Base-by-base conservation (phyloP, 2,329 filamentous ascomycete species). In the Myrmaecium sp. region DNA sequence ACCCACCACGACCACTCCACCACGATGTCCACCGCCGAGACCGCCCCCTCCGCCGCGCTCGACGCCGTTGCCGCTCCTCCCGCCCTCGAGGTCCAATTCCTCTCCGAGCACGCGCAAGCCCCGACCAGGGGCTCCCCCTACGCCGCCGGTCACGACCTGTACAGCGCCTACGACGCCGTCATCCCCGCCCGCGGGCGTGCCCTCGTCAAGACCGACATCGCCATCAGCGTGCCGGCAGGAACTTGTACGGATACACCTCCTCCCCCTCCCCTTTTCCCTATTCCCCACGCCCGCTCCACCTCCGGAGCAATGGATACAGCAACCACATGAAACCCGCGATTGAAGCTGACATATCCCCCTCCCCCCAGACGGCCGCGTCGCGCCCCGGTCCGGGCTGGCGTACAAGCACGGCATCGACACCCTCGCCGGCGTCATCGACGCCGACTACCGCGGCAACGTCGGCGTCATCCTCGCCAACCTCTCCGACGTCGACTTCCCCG, bases 381-480 rank as follows among this genome's bases (percentile, higher is more conserved):
- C 84, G 3, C 84, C 84, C 6, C 78, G 84, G 37, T 89, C 80
- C n/a, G 83, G 83, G 25, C 74, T 93, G 18, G 86, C 86, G 3
- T 65, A 74, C 33, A 98, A 98, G 61, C 73, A 95, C 59, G 89
- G 84, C 57, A 95, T 98, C 50, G 83, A 94, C 52, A 89, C 80
- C 0, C 83, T 91, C 35, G 89, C 89, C 0, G 89, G 89, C 29
- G 89, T 98, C 36, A 95, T 98, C 42, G 89, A 98, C 53, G 84
- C 86, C 17, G 89, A 98, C 55, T 98, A 98, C 61, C 70, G 89
- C 18, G 89, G 89, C 12, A 79, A 79, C 39, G 76, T 98, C 43
- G 93, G 91, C 62, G 78, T 98, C 14, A 65, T 98, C 38, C 69
- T 98, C 27, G 95, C 95, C 55, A 98, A 98, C 59, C 75, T 92